phyloP scores from a whole-genome alignment of 2,329 filamentous ascomycete species.

The Sphaerulina musiva region DNA sequence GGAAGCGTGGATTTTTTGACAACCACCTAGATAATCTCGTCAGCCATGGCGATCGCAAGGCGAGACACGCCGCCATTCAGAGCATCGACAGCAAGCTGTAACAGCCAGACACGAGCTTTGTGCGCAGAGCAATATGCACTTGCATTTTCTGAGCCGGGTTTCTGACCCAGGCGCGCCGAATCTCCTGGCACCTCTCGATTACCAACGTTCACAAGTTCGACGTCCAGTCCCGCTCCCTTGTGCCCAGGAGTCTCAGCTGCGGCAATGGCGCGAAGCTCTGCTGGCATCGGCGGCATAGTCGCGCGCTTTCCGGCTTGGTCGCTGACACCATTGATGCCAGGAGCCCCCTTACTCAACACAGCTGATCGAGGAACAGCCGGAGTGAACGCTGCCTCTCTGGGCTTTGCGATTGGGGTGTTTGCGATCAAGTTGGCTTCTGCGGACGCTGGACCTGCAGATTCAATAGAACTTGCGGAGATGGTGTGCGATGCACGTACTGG shows the following conservation, averaged over 20 bases:
- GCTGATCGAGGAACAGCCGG: neutral
- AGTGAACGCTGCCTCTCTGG: neutral
- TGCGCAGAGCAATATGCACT: neutral
- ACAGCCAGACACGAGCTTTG: constrained; percentile 1
- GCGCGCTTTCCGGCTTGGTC: neutral
- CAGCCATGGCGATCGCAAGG: neutral
- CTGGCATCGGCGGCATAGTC: neutral
- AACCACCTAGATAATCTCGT: neutral
- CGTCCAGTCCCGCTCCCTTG: neutral
- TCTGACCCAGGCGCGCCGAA: neutral
- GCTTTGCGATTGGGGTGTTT: too few species aligned
- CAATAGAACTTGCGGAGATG: neutral
- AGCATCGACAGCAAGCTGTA: neutral
- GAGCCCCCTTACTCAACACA: neutral
- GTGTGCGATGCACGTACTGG: neutral
- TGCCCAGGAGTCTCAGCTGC: neutral
- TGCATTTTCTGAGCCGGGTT: neutral
- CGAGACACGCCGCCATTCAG: neutral
- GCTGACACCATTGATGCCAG: neutral
- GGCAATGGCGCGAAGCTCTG: neutral
- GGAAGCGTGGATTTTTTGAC: neutral
- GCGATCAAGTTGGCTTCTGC: too few species aligned
- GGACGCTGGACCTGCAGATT: neutral
- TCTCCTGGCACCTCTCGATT: neutral
- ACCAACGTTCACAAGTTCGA: neutral